Conservation (phyloP, 129 eudicot species). For the Pittosporum tobira region DNA sequence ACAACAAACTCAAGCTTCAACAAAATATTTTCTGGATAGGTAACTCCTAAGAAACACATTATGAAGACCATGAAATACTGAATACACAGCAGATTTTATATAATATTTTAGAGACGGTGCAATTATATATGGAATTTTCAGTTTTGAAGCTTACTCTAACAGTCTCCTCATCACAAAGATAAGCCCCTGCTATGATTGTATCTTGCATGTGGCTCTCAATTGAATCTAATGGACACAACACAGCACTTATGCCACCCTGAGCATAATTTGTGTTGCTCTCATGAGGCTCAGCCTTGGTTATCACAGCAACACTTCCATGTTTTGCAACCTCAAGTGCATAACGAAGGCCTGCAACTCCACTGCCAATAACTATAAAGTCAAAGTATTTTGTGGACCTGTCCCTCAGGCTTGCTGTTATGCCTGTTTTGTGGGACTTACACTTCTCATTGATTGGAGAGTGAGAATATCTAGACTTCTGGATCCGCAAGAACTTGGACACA, state of each 20-base stretch:
- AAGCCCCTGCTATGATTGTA: conserved; percentile 96
- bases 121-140: not conserved
- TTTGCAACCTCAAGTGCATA: conserved; percentile 97
- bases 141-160: conserved; percentile 57
- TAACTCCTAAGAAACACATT: not conserved
- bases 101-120: not conserved
- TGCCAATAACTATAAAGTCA: conserved; percentile 87
- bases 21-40: not conserved
- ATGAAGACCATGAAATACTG: not conserved
- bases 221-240: conserved; percentile 79
- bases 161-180: conserved; percentile 94
- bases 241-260: conserved; percentile 98
- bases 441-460: conserved; percentile 16
- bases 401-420: conserved; percentile 34
- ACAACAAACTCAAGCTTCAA: conserved; percentile 2
- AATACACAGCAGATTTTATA: not conserved
- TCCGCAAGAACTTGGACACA: conserved; percentile 29
- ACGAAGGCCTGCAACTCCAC: conserved; percentile 98
- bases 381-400: conserved; percentile 54
- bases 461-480: conserved; percentile 17
- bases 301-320: conserved; percentile 84
- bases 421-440: conserved; percentile 22
- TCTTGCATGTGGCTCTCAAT: conserved; percentile 94
- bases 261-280: conserved; percentile 99
- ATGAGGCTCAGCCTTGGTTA: conserved; percentile 95